Evolutionary conservation across 2,329 filamentous ascomycete species (phyloP), one percentile per base, ranked within the genome.

Genomic region (Colletotrichum truncatum): DNA sequence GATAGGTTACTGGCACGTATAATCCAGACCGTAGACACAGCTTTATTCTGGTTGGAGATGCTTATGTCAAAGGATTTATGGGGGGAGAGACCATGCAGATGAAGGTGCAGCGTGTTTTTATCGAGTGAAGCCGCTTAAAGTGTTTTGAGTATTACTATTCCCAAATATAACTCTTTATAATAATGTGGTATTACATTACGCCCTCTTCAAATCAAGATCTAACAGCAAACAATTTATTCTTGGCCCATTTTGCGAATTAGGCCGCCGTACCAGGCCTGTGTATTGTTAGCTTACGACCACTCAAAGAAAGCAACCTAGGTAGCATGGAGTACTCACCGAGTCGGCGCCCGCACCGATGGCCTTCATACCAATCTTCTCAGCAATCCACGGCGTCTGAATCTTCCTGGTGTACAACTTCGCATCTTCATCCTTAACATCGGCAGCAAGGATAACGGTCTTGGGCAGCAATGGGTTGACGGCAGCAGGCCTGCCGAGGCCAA

Each of bases 401-500:
- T 60, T 73, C 58, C 71, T 73, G 6, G 70, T 64, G 18, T 72
- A 75, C 16, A 79, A 5, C 32, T 63, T 73, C 4, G 78, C 77
- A 10, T 79, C 76, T 18, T 72, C 70, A 39, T 78, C 75, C 9
- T 69, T 68, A 16, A 80, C 49, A 52, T 77, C 71, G 23, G 62
- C 39, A 69, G 80, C 79, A 14, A 80, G 68, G 0, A 81, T 69
- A n/a, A 72, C 67, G 49, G 72, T 76, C 43, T 72, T 70, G 1
- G 81, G 81, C 11, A 81, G 61, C 2, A 54, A 41, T 1, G 80
- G 79, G 56, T 82, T 76, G 0, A 82, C 34, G 0, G 77, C 72
- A 0, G 81, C 71, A 10, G 81, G 81, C 4, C 81, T 68, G 0
- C 70, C 81, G 1, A 83, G 56, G 3, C 81, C 81, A 14, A 82